A percentile compares a stretch with the other conserved stretches of the same genome.
phyloP scores from a whole-genome alignment of 495 filamentous ascomycete species.

The Aspergillus panamensis region DNA sequence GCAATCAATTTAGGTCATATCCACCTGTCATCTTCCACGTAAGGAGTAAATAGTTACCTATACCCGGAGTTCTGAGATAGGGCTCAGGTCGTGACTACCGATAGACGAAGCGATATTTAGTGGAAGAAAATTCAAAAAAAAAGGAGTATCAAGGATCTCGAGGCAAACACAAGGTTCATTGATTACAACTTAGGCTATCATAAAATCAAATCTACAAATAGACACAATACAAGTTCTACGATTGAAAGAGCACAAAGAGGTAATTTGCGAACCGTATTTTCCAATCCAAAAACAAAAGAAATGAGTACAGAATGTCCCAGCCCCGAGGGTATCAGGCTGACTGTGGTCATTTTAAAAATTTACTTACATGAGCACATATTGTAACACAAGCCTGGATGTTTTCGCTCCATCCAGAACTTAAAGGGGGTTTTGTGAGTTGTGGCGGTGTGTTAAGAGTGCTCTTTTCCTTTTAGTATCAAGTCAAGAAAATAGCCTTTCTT shows the following conservation, averaged over 20 bases:
- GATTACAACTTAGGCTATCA: no score
- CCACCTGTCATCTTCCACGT: no score
- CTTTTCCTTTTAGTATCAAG: conserved; percentile 18
- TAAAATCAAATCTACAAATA: neutral
- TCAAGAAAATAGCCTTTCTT: conserved; percentile 11
- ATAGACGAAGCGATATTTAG: no score
- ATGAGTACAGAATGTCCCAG: conserved; percentile 40
- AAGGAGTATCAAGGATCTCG: no score
- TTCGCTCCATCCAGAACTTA: conserved; percentile 28
- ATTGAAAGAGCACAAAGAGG: neutral
- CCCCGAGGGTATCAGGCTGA: conserved; percentile 31
- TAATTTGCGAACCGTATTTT: conserved; percentile 11
- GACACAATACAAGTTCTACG: neutral
- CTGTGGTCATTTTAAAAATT: conserved; percentile 39
- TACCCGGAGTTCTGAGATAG: no score
- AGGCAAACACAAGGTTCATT: no score
- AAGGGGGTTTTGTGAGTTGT: conserved; percentile 6
- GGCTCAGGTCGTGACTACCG: no score
- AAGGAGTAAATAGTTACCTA: no score
- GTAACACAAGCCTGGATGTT: conserved; percentile 41
- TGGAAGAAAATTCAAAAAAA: no score
- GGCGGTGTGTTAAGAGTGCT: conserved; percentile 12
- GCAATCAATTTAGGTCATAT: no score
- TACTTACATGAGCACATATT: conserved; percentile 50
- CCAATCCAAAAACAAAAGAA: conserved; percentile 34